Evolutionary conservation across 1,284 basidiomycete genomes (phyloP).

Genomic region (Cryptococcus sp.): DNA sequence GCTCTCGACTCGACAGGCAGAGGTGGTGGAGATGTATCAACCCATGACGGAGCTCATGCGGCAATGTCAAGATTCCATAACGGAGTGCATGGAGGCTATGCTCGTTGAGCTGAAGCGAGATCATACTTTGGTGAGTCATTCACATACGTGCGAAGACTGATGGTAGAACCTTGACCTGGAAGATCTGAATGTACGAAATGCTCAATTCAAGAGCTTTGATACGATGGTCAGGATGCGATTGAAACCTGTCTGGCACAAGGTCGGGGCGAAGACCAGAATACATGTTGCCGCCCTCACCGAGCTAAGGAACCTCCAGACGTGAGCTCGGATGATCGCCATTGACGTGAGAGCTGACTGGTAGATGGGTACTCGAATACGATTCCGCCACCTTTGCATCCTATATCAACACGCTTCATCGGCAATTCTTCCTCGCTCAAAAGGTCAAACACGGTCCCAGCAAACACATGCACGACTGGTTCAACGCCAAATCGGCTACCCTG

Average conservation of each 20-base stretch:
- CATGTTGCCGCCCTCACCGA: constrained; percentile 83
- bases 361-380: constrained; percentile 86
- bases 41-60: constrained; percentile 78
- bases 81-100: constrained; percentile 91
- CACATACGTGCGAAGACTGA: not conserved
- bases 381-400: constrained; percentile 85
- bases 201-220: constrained; percentile 93
- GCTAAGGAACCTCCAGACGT: constrained; percentile 77
- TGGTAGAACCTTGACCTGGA: constrained; percentile 76
- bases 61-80: constrained; percentile 85
- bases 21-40: constrained; percentile 89
- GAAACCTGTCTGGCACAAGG: constrained; percentile 93
- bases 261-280: constrained; percentile 84
- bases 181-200: constrained; percentile 86
- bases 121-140: constrained; percentile 63
- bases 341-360: constrained; percentile 33
- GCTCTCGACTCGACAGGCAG: constrained; percentile 73
- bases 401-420: constrained; percentile 68
- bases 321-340: constrained; percentile 29
- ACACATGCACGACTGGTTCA: constrained; percentile 45
- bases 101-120: constrained; percentile 85
- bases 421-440: constrained; percentile 40
- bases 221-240: constrained; percentile 80
- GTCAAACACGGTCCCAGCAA: constrained; percentile 29
- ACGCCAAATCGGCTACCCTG: constrained; percentile 67